A percentile compares a stretch with the other conserved stretches of the same genome.
Evolutionary conservation across 108 stramenopile species (phyloP).

Genomic region (Nitzschia sp.): DNA sequence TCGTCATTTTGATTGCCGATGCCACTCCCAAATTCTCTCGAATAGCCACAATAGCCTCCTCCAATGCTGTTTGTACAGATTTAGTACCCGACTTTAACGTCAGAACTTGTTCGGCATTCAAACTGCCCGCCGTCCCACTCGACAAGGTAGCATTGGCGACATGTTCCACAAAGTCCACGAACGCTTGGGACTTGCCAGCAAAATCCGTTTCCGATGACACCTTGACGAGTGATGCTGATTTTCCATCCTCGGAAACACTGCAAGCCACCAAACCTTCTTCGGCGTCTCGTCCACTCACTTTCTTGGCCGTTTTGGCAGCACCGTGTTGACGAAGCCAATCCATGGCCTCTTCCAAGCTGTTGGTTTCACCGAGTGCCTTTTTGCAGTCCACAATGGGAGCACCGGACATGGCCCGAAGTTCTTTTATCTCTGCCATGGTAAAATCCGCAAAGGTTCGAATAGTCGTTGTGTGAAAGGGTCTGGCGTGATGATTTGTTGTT

Average conservation of each 20-base stretch:
- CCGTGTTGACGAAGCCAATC: conserved; percentile 87
- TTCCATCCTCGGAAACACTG: conserved; percentile 44
- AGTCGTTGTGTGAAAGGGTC: too few relatives aligned
- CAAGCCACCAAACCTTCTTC: conserved; percentile 75
- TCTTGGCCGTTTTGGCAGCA: conserved; percentile 69
- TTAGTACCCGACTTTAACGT: conserved; percentile 28
- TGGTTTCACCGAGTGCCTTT: conserved; percentile 66
- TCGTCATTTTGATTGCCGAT: conserved; percentile 44
- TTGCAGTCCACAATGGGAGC: conserved; percentile 90
- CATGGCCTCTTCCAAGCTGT: conserved; percentile 52
- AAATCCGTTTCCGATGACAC: conserved; percentile 85
- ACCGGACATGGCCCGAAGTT: conserved; percentile 65
- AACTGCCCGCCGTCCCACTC: conserved; percentile 22
- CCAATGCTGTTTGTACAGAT: conserved; percentile 46
- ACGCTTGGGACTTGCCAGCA: conserved; percentile 59
- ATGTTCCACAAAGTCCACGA: conserved; percentile 62
- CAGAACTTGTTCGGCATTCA: conserved; percentile 33
- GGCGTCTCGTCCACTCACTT: conserved; percentile 68
- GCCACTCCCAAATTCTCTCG: conserved; percentile 74
- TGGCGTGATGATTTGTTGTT: too few relatives aligned
- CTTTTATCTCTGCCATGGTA: conserved; percentile 50
- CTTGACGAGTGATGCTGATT: conserved; percentile 64
- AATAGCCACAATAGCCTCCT: conserved; percentile 80
- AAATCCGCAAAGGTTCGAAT: conserved; percentile 12
- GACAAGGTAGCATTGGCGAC: conserved; percentile 64